Evolutionary conservation across 73 alveolate genomes (phyloP), one percentile per base, ranked within the genome.

Genomic region (Paramecium sonneborni): DNA sequence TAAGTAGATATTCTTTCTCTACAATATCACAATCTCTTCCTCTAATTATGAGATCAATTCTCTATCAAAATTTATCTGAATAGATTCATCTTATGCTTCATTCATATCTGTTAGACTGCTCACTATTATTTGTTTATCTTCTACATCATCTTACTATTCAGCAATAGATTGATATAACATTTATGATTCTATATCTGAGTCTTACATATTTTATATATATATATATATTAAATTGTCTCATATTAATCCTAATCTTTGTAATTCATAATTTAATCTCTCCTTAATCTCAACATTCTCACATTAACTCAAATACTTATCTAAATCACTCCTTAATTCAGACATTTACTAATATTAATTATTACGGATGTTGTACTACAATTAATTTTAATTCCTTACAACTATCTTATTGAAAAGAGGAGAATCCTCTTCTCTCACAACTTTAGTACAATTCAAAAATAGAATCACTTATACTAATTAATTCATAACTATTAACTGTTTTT

Each of bases 61-160:
- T 62, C 26, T 62, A 62, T 62, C 84, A 62, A 62, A 62, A 62
- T 62, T 62, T 14, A 62, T 62, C 24, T 62, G 84, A 26, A 62
- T 32, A 12, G 84, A 62, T 26, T 62, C 84, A 26, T 62, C 84
- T 62, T 30, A 62, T 62, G 84, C 84, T 12, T 62, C 84, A 15
- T 24, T 21, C 39, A 32, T 26, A 62, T 62, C 84, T 12, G 84
- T 62, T 23, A 62, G 84, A 62, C 44, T 62, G 39, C 84, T 62
- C 7, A 62, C 84, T 9, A 62, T 10, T 1, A 62, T 26, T 30
- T 62, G 48, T 10, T 62, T 62, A 32, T 62, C 44, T 28, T 62
- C 84, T 9, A 62, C 14, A 32, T 62, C 84, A 26, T 26, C 21
- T 62, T 62, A 62, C 26, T 62, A 30, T 12, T 62, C 44, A 62